Conservation (phyloP, 768 basidiomycete genomes). For the Termitomyces sp. region DNA sequence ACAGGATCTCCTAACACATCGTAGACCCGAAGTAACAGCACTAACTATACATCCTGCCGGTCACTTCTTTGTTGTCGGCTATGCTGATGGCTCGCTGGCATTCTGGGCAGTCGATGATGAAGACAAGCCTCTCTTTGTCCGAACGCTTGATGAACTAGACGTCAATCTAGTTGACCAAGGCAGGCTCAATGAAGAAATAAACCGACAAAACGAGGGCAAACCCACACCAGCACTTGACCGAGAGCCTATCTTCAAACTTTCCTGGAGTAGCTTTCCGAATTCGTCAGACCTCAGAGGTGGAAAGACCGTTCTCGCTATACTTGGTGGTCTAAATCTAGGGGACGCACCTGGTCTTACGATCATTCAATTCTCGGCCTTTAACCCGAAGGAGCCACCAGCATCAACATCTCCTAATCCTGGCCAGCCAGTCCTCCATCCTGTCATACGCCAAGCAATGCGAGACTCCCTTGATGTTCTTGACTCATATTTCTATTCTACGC, state of each 20-base stretch:
- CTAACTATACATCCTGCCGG: conserved; percentile 71
- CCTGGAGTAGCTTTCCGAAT: conserved; percentile 79
- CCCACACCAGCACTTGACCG: conserved; percentile 22
- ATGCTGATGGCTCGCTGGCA: conserved; percentile 78
- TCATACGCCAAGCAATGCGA: conserved; percentile 60
- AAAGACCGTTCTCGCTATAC: conserved; percentile 67
- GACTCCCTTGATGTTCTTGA: conserved; percentile 49
- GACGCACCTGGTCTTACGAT: conserved; percentile 62
- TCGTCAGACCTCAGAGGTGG: conserved; percentile 62
- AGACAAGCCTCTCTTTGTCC: conserved; percentile 68
- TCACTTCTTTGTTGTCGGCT: conserved; percentile 76
- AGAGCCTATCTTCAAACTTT: conserved; percentile 84
- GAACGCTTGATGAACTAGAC: conserved; percentile 57
- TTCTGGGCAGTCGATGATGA: conserved; percentile 84
- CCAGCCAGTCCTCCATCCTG: conserved; percentile 30
- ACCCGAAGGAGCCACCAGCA: conserved; percentile 45
- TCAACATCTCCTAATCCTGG: conserved; percentile 28
- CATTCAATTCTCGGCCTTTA: conserved; percentile 66
- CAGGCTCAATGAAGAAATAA: conserved; percentile 39
- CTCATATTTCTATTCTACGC: conserved; percentile 55
- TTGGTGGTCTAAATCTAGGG: conserved; percentile 66
- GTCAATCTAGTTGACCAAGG: conserved; percentile 52
- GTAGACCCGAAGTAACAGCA: conserved; percentile 66
- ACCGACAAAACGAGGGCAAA: conserved; percentile 15
- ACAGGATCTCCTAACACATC: conserved; percentile 67